Base-by-base conservation (phyloP, 176 grass and related monocot genomes). In the Zoysia japonica region DNA sequence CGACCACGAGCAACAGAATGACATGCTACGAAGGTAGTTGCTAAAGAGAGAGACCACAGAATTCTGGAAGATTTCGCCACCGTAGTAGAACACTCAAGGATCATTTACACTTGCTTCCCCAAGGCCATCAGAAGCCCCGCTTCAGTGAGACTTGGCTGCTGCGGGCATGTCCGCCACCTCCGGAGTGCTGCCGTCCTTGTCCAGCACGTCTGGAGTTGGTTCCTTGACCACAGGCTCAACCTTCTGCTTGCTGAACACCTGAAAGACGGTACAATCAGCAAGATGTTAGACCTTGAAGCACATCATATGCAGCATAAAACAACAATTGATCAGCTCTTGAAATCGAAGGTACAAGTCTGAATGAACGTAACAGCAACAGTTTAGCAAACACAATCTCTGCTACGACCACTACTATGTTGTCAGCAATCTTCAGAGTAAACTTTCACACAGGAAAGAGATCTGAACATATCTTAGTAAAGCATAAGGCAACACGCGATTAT, bases 191-290 rank as follows among this genome's bases (percentile, higher is more conserved):
- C 79, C 68, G 63, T 87, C 52, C 51, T 71, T 74, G 52, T 16
- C 14, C 38, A 10, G 47, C 54, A 61, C 71, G 9, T 42, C 68
- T 2, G n/a, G 36, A 19, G 44, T 49, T 4, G 4, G 61, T 60
- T 83, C 68, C 78, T 87, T 87, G 5, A 28, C 75, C 74, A 62
- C 80, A 36, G 74, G 68, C 42, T 83, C 80, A 2, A 88, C 86
- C 74, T 74, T 74, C 80, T 78, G 53, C 44, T 48, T 83, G 59
- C 86, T 68, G 41, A 88, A 83, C 17, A 78, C 51, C 86, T 79
- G 67, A 38, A 16, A 40, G 5, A 0, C 11, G 56, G 2, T 50
- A 61, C 16, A 67, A 59, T 14, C 6, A 73, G 0, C 3, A 40
- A 45, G 2, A 15, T 3, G 65, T 78, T 78, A 78, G 66, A 5